phyloP scores from a whole-genome alignment of 768 basidiomycete species.

The Heimioporus sp. region DNA sequence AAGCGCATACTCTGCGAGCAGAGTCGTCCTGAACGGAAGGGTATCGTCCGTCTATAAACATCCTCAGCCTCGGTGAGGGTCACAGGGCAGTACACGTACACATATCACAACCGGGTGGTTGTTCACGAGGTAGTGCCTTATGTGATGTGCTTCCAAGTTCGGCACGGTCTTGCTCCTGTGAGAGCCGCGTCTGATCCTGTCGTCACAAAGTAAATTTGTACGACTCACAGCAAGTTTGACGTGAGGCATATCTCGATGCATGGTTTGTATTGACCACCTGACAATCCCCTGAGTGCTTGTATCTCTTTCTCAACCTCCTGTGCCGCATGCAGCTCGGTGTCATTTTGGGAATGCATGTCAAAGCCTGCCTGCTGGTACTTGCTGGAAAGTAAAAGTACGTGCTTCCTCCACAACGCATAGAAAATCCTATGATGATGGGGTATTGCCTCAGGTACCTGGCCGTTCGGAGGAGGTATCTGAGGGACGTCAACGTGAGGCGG shows the following conservation, averaged over 20 bases:
- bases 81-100: slow-evolving; percentile 38
- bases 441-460: slow-evolving; percentile 15
- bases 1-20: slow-evolving; percentile 77
- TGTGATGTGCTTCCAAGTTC: slow-evolving; percentile 67
- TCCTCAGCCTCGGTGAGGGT: neutral
- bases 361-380: slow-evolving; percentile 15
- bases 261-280: slow-evolving; percentile 38
- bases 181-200: neutral
- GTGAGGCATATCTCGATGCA: slow-evolving; percentile 81
- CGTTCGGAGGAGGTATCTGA: slow-evolving; percentile 19
- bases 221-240: slow-evolving; percentile 69
- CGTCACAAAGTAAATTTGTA: neutral
- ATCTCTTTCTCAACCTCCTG: slow-evolving; percentile 24
- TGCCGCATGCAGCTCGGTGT: slow-evolving; percentile 18
- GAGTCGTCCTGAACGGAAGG: slow-evolving; percentile 72
- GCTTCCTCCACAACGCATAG: slow-evolving; percentile 21
- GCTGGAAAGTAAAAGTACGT: slow-evolving; percentile 19
- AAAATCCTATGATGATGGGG: slow-evolving; percentile 25
- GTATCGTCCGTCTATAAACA: slow-evolving; percentile 74
- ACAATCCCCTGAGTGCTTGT: slow-evolving; percentile 12
- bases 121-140: slow-evolving; percentile 59
- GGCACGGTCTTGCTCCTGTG: slow-evolving; percentile 67
- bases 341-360: slow-evolving; percentile 4
- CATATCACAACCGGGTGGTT: slow-evolving; percentile 75
- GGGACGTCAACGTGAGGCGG: slow-evolving; percentile 14